Percentiles rank a stretch among this genome's conserved stretches.
Evolutionary conservation across 805 yeast genomes (phyloP).

Genomic region (Metschnikowia similis): DNA sequence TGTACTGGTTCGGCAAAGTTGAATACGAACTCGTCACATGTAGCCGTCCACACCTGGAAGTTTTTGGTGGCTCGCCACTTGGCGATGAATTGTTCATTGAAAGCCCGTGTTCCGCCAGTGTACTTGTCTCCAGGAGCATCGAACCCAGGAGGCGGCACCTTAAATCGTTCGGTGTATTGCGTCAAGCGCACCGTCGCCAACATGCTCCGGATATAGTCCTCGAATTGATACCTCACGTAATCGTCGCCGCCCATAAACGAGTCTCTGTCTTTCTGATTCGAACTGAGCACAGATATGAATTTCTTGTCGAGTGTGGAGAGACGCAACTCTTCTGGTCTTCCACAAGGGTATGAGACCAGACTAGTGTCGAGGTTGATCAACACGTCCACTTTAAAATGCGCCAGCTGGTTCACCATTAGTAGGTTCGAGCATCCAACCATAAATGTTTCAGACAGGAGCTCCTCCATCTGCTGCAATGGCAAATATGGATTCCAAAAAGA

Average conservation of each 20-base stretch:
- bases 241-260: constrained; percentile 59
- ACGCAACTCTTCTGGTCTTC: constrained; percentile 27
- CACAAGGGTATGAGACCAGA: constrained; percentile 42
- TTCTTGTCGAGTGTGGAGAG: constrained; percentile 54
- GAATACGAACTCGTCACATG: constrained; percentile 42
- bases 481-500: constrained; percentile 89
- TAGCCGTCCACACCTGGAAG: constrained; percentile 36
- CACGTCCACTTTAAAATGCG: constrained; percentile 59
- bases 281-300: constrained; percentile 60
- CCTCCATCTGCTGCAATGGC: constrained; percentile 88
- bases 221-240: constrained; percentile 80
- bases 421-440: constrained; percentile 87
- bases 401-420: constrained; percentile 60
- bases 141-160: constrained; percentile 42
- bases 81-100: constrained; percentile 29
- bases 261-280: constrained; percentile 34
- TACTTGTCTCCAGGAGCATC: constrained; percentile 9
- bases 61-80: constrained; percentile 34
- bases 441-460: constrained; percentile 62
- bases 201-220: constrained; percentile 79
- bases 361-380: constrained; percentile 66
- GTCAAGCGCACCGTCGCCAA: constrained; percentile 68
- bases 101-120: constrained; percentile 29
- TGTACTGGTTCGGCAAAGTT: constrained; percentile 41
- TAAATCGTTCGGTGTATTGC: constrained; percentile 45